Evolutionary conservation across 2,329 filamentous ascomycete genomes (phyloP).

Genomic region (Leptodontidium sp.): DNA sequence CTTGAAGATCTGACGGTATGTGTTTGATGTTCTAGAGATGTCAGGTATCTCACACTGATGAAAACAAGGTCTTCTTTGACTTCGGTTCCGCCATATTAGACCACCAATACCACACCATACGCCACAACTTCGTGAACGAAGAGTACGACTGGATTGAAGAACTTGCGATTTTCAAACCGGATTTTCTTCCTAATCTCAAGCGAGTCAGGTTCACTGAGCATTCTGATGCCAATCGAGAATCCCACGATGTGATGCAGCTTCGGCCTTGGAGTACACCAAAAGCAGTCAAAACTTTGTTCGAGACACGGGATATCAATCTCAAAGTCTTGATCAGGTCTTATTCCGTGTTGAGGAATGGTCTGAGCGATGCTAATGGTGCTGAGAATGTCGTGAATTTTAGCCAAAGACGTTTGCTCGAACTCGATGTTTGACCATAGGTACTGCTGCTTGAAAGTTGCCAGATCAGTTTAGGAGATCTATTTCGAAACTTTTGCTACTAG

Average conservation of each 20-base stretch:
- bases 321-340: neutral
- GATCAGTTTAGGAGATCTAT: no score
- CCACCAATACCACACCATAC: neutral
- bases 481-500: no score
- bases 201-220: slow-evolving; percentile 3
- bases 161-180: neutral
- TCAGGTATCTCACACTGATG: neutral
- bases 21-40: neutral
- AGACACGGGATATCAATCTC: neutral
- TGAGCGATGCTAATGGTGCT: neutral
- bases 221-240: neutral
- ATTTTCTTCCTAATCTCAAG: neutral
- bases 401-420: slow-evolving; percentile 1
- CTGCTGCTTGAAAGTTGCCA: neutral
- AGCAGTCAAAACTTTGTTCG: neutral
- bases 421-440: neutral
- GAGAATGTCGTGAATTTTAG: neutral
- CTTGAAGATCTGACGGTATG: slow-evolving; percentile 1
- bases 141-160: slow-evolving; percentile 16
- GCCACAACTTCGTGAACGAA: slow-evolving; percentile 6
- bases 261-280: slow-evolving; percentile 1
- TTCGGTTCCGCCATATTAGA: slow-evolving; percentile 4
- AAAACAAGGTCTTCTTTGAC: neutral
- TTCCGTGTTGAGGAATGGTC: neutral
- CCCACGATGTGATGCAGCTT: neutral